Percentiles rank a stretch among this genome's conserved stretches.
Evolutionary conservation across 495 filamentous ascomycete genomes (phyloP).

Genomic region (Neurospora sp.): DNA sequence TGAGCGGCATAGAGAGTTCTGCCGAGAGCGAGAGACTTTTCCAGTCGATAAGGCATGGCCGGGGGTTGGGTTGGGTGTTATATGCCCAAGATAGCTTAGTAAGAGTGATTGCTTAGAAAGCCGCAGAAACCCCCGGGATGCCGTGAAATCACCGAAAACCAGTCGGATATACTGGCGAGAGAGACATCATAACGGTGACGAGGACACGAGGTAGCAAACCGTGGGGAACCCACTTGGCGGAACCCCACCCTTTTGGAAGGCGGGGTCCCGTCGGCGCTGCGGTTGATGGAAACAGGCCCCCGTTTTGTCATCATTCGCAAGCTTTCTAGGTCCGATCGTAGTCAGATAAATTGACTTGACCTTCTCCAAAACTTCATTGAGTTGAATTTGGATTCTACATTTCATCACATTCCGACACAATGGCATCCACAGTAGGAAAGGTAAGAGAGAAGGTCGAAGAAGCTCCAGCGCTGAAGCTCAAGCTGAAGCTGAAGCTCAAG

Average conservation of each 20-base stretch:
- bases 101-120: not conserved
- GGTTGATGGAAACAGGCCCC: not conserved
- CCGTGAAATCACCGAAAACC: conserved; percentile 24
- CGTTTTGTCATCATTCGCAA: conserved; percentile 1
- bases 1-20: not conserved
- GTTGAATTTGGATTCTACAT: not conserved
- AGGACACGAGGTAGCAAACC: no score
- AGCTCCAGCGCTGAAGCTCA: not conserved
- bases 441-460: conserved; percentile 17
- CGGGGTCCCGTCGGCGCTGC: conserved; percentile 1
- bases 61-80: not conserved
- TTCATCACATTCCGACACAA: conserved; percentile 12
- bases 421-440: conserved; percentile 41
- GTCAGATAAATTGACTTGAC: not conserved
- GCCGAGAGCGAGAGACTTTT: not conserved
- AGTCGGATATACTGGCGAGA: conserved; percentile 6
- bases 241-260: conserved; percentile 13
- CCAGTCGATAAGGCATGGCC: not conserved
- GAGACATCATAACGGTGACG: not conserved
- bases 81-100: not conserved
- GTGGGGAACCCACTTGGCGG: not conserved
- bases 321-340: not conserved
- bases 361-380: not conserved
- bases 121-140: conserved; percentile 6
- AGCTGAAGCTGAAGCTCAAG: not conserved